Evolutionary conservation across 495 filamentous ascomycete genomes (phyloP).

Genomic region (Glarea lozoyensis): DNA sequence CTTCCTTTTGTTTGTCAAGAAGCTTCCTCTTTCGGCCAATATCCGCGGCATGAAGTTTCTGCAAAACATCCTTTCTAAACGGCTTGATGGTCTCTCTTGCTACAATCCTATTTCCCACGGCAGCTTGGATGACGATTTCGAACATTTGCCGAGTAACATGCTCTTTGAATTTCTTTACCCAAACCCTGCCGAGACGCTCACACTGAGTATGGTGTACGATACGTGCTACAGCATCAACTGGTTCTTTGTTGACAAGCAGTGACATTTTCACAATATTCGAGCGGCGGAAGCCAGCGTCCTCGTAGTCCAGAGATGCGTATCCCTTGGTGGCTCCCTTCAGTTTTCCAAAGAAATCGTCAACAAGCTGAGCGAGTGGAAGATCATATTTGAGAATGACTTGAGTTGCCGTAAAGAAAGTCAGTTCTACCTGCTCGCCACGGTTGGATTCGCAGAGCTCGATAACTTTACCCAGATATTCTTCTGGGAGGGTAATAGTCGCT

Average conservation of each 20-base stretch:
- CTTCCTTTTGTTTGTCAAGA: slow-evolving; percentile 95
- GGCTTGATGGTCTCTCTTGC: slow-evolving; percentile 95
- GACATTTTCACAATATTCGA: slow-evolving; percentile 84
- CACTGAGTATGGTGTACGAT: slow-evolving; percentile 77
- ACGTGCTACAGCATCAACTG: slow-evolving; percentile 90
- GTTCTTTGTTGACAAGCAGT: slow-evolving; percentile 82
- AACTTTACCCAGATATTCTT: slow-evolving; percentile 86
- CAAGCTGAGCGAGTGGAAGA: slow-evolving; percentile 76
- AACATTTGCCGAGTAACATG: slow-evolving; percentile 95
- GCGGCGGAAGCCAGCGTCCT: slow-evolving; percentile 80
- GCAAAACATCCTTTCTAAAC: slow-evolving; percentile 87
- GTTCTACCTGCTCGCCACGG: slow-evolving; percentile 72
- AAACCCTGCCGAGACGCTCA: slow-evolving; percentile 64
- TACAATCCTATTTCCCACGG: slow-evolving; percentile 72
- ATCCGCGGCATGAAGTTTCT: slow-evolving; percentile 90
- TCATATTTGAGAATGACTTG: slow-evolving; percentile 96
- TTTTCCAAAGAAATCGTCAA: slow-evolving; percentile 97
- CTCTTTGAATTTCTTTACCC: slow-evolving; percentile 96
- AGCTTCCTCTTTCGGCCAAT: slow-evolving; percentile 74
- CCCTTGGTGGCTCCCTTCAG: slow-evolving; percentile 76
- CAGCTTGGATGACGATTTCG: slow-evolving; percentile 91
- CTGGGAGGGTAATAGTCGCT: slow-evolving; percentile 82
- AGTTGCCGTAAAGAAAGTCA: slow-evolving; percentile 86
- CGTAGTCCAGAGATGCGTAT: slow-evolving; percentile 82
- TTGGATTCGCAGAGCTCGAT: slow-evolving; percentile 93